Percentiles rank a stretch among this genome's conserved stretches.
These are phyloP conservation scores for Chlorophyllum brunneum DNA, from an alignment of 768 basidiomycete genomes.

Conservation along the genomic window DNA sequence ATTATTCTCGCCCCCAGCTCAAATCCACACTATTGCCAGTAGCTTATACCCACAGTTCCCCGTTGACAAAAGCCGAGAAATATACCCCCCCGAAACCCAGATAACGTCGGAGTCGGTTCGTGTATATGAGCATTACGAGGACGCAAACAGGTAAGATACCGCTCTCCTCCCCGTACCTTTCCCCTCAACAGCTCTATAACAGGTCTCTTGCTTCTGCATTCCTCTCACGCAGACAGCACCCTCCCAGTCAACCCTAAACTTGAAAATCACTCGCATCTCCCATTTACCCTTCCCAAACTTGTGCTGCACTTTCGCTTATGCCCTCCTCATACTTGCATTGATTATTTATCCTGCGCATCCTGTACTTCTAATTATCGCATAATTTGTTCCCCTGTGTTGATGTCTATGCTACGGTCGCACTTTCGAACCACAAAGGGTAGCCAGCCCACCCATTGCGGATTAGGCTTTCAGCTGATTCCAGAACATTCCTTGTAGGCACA, in stretches of 20 bases:
- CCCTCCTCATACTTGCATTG: slow-evolving; percentile 13
- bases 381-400: background rate
- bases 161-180: background rate
- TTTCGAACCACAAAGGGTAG: too few species aligned
- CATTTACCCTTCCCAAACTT: background rate
- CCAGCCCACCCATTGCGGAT: too few species aligned
- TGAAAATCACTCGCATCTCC: slow-evolving; percentile 5
- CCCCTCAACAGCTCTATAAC: slow-evolving; percentile 14
- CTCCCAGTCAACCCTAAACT: slow-evolving; percentile 16
- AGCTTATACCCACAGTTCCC: slow-evolving; percentile 1
- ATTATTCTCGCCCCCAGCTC: slow-evolving; percentile 31
- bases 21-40: background rate
- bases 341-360: slow-evolving; percentile 7
- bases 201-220: slow-evolving; percentile 66
- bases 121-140: slow-evolving; percentile 59
- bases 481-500: too few species aligned
- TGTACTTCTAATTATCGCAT: slow-evolving; percentile 12
- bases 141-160: slow-evolving; percentile 51
- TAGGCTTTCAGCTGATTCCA: too few species aligned
- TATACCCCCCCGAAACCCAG: background rate
- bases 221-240: slow-evolving; percentile 53
- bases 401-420: background rate
- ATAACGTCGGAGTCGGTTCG: slow-evolving; percentile 29
- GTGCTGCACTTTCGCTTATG: background rate
- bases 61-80: background rate